phyloP scores from a whole-genome alignment of 306 rosid genomes.

The Abrus pulchellus region DNA sequence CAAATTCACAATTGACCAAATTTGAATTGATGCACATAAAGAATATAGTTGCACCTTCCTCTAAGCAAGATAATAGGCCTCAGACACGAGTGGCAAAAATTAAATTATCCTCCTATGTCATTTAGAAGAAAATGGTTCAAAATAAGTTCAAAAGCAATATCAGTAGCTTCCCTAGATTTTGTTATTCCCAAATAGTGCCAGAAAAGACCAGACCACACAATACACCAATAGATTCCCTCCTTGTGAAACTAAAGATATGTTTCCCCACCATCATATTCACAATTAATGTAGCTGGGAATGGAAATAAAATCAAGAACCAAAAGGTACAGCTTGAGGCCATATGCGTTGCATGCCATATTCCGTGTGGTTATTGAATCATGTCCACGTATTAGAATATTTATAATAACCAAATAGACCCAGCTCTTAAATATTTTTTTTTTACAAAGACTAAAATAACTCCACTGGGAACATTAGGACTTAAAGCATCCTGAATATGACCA shows the following conservation, averaged over 20 bases:
- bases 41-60: slow-evolving; percentile 11
- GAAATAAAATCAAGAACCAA: slow-evolving; percentile 1
- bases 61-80: not conserved
- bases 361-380: not conserved
- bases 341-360: slow-evolving; percentile 11
- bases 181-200: slow-evolving; percentile 17
- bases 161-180: slow-evolving; percentile 26
- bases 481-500: not conserved
- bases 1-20: slow-evolving; percentile 36
- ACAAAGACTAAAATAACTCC: not conserved
- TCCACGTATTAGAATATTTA: not conserved
- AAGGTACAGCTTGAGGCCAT: slow-evolving; percentile 19
- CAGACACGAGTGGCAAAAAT: not conserved
- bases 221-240: slow-evolving; percentile 6
- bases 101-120: not conserved
- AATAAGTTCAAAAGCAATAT: slow-evolving; percentile 17
- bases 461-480: slow-evolving; percentile 2
- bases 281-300: slow-evolving; percentile 15
- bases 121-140: slow-evolving; percentile 26
- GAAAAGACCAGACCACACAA: slow-evolving; percentile 3
- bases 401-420: slow-evolving; percentile 8
- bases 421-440: not conserved
- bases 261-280: slow-evolving; percentile 11
- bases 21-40: slow-evolving; percentile 18
- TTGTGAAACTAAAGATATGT: not conserved